Percentiles rank a stretch among this genome's conserved stretches.
phyloP scores from a whole-genome alignment of 2,329 filamentous ascomycete genomes.

The Orbilia ellipsospora region DNA sequence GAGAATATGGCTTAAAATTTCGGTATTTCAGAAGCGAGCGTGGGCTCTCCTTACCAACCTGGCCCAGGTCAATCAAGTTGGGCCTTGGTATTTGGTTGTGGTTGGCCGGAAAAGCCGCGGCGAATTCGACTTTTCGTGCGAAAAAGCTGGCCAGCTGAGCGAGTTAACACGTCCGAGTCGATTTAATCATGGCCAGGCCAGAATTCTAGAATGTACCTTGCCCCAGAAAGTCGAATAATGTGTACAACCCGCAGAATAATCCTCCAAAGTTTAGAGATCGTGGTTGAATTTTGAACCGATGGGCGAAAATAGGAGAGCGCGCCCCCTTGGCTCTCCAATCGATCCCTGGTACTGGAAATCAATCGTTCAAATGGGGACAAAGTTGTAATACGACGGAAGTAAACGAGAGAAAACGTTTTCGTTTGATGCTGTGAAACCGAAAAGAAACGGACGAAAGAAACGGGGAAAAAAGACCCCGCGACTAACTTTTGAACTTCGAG shows the following conservation, averaged over 20 bases:
- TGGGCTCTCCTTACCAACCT: background rate
- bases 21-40: constrained; percentile 50
- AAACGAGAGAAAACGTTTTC: constrained; percentile 12
- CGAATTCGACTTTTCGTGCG: constrained; percentile 19
- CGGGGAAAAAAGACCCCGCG: too few relatives aligned
- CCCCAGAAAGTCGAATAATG: constrained; percentile 2
- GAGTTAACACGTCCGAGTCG: too few relatives aligned
- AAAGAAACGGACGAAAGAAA: too few relatives aligned
- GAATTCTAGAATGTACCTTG: constrained; percentile 12
- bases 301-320: constrained; percentile 35
- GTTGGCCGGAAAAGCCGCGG: constrained; percentile 54
- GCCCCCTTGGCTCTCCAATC: constrained; percentile 23
- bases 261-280: constrained; percentile 4
- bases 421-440: too few relatives aligned
- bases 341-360: constrained; percentile 39
- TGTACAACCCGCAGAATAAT: background rate
- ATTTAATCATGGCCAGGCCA: too few relatives aligned
- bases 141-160: background rate
- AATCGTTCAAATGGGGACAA: background rate
- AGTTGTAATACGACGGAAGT: background rate
- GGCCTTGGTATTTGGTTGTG: constrained; percentile 22
- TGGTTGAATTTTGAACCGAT: constrained; percentile 49
- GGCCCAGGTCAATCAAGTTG: constrained; percentile 33
- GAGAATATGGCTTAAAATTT: constrained; percentile 55
- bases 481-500: too few relatives aligned